Base-by-base conservation (phyloP, 768 basidiomycete species). In the Pleurotus giganteus region DNA sequence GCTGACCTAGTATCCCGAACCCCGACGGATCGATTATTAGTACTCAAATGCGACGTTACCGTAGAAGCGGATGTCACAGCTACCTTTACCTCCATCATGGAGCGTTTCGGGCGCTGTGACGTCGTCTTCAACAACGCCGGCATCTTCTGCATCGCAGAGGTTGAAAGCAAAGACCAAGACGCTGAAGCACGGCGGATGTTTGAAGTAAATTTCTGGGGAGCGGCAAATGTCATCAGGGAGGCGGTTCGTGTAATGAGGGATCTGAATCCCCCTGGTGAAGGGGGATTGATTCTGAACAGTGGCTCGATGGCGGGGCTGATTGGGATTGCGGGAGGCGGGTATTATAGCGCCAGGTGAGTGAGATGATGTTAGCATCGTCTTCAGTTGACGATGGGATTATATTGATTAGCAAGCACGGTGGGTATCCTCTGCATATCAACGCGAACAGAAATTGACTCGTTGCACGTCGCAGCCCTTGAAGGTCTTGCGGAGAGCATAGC, bases 11-110 rank as follows among this genome's bases (percentile, higher is more conserved):
- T 58, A 4, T 45, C 57, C 0, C 51, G 57, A 19, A 71, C 73
- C 56, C 36, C 67, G 9, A 4, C 62, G n/a, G 55, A 65, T 1
- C 67, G 57, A 44, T 68, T 78, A 5, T 63, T 76, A 43, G 51
- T 72, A 41, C 51, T 75, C 47, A 62, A 65, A 28, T 61, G 74
- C 36, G 74, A 79, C 52, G 74, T 78, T 21, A 70, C 61, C n/a
- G 52, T 63, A 21, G 58, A 57, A 1, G 57, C 56, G 15, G 60
- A 63, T 5, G 53, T 63, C 27, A 3, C 29, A 5, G 19, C 52
- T 50, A 58, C 61, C 19, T 61, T 61, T 27, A 39, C 45, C 5
- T 0, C 17, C 2, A 47, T 54, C 15, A 32, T 54, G 0, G 41
- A 44, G 19, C 52, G 55, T 39, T 64, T 57, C 44, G 59, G 63